These are phyloP conservation scores for Ricinus communis DNA, from an alignment of 345 rosid genomes.

Conservation along the genomic window DNA sequence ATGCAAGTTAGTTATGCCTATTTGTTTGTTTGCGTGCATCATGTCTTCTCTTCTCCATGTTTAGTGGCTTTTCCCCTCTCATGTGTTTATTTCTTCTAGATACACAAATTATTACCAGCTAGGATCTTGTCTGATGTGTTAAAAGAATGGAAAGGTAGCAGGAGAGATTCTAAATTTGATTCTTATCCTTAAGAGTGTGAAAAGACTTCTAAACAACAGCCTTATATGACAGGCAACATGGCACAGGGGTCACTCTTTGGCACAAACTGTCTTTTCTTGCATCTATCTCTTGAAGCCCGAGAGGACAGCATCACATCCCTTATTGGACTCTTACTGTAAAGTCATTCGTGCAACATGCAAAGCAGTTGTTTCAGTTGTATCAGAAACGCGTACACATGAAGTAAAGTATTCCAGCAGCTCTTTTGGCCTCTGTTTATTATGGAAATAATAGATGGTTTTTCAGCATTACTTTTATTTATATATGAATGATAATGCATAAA, in stretches of 20 bases:
- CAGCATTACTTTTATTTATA: background rate
- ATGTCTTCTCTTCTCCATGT: conserved; percentile 1
- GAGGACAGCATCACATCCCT: conserved; percentile 77
- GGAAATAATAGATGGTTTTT: conserved; percentile 6
- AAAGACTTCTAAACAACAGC: conserved; percentile 14
- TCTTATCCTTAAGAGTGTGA: background rate
- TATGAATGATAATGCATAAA: background rate
- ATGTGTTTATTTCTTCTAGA: background rate
- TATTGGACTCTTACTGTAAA: conserved; percentile 88
- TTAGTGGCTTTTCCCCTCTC: background rate
- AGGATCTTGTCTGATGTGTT: background rate
- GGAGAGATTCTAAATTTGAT: background rate
- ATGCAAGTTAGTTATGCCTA: background rate
- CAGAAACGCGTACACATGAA: conserved; percentile 99
- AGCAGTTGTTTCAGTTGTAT: conserved; percentile 86
- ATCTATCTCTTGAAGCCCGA: conserved; percentile 87
- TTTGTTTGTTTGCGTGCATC: no score
- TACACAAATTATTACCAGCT: background rate
- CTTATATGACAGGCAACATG: conserved; percentile 84
- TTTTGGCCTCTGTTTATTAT: conserved; percentile 33
- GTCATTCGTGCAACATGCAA: conserved; percentile 88
- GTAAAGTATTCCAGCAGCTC: conserved; percentile 70
- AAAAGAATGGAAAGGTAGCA: background rate
- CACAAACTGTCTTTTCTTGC: conserved; percentile 99
- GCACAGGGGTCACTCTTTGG: conserved; percentile 98